Evolutionary conservation across 495 filamentous ascomycete species (phyloP).

Genomic region (Entonaema liquescens): DNA sequence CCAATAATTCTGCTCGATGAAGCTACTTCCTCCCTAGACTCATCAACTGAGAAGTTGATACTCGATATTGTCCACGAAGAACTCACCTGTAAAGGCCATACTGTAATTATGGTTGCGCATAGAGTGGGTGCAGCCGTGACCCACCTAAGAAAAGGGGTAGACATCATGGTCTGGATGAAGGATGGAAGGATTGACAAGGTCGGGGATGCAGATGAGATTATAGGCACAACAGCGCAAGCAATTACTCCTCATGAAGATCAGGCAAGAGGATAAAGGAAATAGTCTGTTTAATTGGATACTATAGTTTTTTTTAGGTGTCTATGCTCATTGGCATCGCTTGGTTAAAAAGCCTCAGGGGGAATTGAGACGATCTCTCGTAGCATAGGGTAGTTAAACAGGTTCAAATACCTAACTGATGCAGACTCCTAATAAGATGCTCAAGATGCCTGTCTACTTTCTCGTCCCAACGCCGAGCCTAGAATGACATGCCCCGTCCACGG

Average conservation of each 20-base stretch:
- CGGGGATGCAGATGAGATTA: conserved; percentile 4
- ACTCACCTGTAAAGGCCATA: conserved; percentile 58
- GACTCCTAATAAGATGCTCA: neutral
- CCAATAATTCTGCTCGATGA: conserved; percentile 83
- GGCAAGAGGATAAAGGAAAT: neutral
- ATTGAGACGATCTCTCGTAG: neutral
- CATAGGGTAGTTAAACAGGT: neutral
- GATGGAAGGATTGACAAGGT: conserved; percentile 46
- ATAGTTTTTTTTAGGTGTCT: neutral
- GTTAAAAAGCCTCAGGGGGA: neutral
- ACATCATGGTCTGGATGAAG: conserved; percentile 46
- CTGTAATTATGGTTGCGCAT: conserved; percentile 70
- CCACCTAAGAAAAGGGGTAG: conserved; percentile 33
- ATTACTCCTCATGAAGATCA: neutral
- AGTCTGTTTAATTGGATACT: neutral
- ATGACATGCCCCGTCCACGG: conserved; percentile 6
- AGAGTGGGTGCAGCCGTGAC: conserved; percentile 64
- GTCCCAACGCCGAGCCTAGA: neutral
- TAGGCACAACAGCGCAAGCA: neutral
- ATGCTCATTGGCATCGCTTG: neutral
- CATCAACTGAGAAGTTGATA: conserved; percentile 78
- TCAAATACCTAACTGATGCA: neutral
- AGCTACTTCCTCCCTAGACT: conserved; percentile 82
- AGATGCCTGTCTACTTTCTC: neutral
- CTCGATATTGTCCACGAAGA: conserved; percentile 70